Base-by-base conservation (phyloP, 495 filamentous ascomycete genomes). In the Aspergillus steynii region DNA sequence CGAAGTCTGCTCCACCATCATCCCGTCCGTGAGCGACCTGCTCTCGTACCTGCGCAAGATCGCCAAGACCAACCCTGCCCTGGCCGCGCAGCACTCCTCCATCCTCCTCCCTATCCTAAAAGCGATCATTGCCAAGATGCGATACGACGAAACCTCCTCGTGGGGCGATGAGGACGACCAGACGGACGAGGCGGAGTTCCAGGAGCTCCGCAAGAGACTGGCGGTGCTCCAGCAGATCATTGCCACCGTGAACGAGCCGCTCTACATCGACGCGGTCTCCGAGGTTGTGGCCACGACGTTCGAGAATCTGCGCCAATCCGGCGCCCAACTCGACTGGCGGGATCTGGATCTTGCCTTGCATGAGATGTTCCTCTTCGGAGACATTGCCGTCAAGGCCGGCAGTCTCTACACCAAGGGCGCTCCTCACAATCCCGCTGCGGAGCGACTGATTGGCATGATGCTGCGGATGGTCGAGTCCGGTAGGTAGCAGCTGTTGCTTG, bases 181-280 rank as follows among this genome's bases (percentile, higher is more conserved):
- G 72, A 96, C 92, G 1, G 95, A 99, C 70, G 96, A 98, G 71
- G 96, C 95, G n/a, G 95, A 99, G 70, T 98, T 98, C 68, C 90
- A 96, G 65, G 94, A 97, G 55, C 85, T 98, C 47, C 85, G 96
- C 55, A 97, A 96, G 70, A 81, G 88, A 60, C 79, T 99, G 51
- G 91, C 94, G 67, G 85, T 91, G 28, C 78, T 98, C 28, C 95
- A 99, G 73, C 95, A 97, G 75, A 90, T 86, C 31, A 85, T 97
- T 27, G 92, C 95, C 8, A 85, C 85, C 12, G 89, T 96, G 27
- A 90, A 98, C 65, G 88, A 97, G 73, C 76, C 76, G 15, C 82
- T 98, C 37, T 97, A 93, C 69, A 87, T 96, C 47, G 87, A 93
- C 15, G 88, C 88, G n/a, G 75, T 99, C 57, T 90, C 85, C 52